These are phyloP conservation scores for Sugiyamaella pinicola DNA, from an alignment of 1,139 yeast genomes.

Conservation along the genomic window DNA sequence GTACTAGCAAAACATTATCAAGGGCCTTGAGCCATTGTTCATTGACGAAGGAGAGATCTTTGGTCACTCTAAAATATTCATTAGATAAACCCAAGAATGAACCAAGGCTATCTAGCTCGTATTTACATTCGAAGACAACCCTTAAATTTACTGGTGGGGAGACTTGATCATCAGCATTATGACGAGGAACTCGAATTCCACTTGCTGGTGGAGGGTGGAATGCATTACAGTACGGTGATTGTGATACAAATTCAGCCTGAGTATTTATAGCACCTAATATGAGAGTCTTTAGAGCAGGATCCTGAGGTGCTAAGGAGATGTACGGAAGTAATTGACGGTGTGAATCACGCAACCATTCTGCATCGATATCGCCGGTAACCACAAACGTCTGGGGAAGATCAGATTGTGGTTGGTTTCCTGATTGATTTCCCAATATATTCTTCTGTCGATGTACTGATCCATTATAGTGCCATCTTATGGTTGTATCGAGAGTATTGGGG, in stretches of 20 bases:
- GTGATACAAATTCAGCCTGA: constrained; percentile 63
- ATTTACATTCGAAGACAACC: constrained; percentile 83
- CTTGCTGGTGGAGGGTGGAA: constrained; percentile 70
- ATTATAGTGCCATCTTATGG: constrained; percentile 69
- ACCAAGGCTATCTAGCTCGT: constrained; percentile 84
- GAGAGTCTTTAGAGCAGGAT: constrained; percentile 52
- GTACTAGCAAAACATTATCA: constrained; percentile 53
- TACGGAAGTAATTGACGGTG: constrained; percentile 82
- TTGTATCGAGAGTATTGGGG: constrained; percentile 88
- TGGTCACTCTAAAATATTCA: constrained; percentile 61
- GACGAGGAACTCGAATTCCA: constrained; percentile 41
- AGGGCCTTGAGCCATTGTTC: constrained; percentile 63
- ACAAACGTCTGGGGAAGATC: constrained; percentile 57
- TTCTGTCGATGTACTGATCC: constrained; percentile 29
- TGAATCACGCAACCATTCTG: constrained; percentile 87
- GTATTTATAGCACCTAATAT: constrained; percentile 79
- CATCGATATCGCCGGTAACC: constrained; percentile 85
- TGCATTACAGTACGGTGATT: constrained; percentile 84
- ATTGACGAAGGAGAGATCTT: constrained; percentile 55
- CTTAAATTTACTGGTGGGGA: constrained; percentile 69
- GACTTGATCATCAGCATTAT: constrained; percentile 68
- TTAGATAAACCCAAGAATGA: constrained; percentile 74
- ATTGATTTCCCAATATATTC: not conserved
- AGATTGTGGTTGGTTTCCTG: not conserved
- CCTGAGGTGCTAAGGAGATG: constrained; percentile 58